Base-by-base conservation (phyloP, 177 flowering plant genomes). In the Vitis hybrid region DNA sequence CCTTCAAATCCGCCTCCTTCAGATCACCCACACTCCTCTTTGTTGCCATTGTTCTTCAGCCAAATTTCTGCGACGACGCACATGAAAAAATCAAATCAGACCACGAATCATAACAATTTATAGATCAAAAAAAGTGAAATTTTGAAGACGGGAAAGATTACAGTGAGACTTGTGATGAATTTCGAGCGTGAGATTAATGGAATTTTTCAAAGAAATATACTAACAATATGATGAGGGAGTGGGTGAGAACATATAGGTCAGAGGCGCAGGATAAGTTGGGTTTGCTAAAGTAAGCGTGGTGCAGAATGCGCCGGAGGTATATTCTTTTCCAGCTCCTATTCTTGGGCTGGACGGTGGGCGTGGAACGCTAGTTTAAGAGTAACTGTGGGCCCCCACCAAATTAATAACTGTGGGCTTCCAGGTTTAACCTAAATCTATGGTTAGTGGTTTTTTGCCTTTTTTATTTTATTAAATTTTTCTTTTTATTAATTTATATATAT, bases 11-110 rank as follows among this genome's bases (percentile, higher is more conserved):
- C 3, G 90, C 82, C 39, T 79, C 89, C 69, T 77, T 80, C 59
- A 90, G 76, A 71, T 69, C 80, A 0, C 93, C 85, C 5, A 90
- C 96, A 57, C 96, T 90, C 76, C 74, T 89, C 87, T 90, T 90
- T 31, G 84, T 77, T 57, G 81, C 87, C 85, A 82, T 85, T 1
- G 2, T 62, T 51, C 9, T 64, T 39, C 5, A 14, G 1, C 64
- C 5, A 14, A n/a, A 21, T 5, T 31, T 49, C 72, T 60, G 60
- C 15, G 57, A 26, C 19, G 14, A 19, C 15, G n/a, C 64, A 21
- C 48, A 61, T 10, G 8, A 16, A 2, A 16, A 61, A 31, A 11
- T 3, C 16, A 39, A 39, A 39, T 39, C 45, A 39, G 45, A 39
- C 6, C 45, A 39, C 45, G 45, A 39, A 39, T 39, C 45, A 39